phyloP scores from a whole-genome alignment of 768 basidiomycete genomes.

The Hemileccinum impolitum region DNA sequence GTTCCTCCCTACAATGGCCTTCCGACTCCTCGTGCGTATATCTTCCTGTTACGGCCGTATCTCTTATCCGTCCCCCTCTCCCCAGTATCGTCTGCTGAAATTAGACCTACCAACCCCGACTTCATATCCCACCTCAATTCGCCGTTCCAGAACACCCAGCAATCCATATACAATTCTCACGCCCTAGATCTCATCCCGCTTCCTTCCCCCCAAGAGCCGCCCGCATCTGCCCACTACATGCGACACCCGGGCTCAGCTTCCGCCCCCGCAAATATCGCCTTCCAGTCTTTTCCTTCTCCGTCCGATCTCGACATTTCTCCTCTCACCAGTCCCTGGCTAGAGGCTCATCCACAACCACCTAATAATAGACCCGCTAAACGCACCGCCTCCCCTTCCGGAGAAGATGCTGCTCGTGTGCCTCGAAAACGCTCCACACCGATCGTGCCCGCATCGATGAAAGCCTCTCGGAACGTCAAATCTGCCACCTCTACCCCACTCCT shows the following conservation, averaged over 20 bases:
- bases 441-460: slow-evolving; percentile 19
- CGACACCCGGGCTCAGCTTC: slow-evolving; percentile 48
- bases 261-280: slow-evolving; percentile 73
- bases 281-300: slow-evolving; percentile 48
- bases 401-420: slow-evolving; percentile 44
- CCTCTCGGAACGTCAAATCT: slow-evolving; percentile 38
- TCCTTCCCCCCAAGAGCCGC: slow-evolving; percentile 29
- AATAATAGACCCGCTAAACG: slow-evolving; percentile 42
- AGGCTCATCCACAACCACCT: slow-evolving; percentile 45
- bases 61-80: slow-evolving; percentile 12
- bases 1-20: slow-evolving; percentile 45
- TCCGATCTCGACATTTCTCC: slow-evolving; percentile 72
- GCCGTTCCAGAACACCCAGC: slow-evolving; percentile 34
- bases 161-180: slow-evolving; percentile 26
- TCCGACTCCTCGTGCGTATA: slow-evolving; percentile 62
- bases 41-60: slow-evolving; percentile 6
- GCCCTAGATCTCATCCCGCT: slow-evolving; percentile 25
- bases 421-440: slow-evolving; percentile 54
- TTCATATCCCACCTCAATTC: slow-evolving; percentile 64
- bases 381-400: slow-evolving; percentile 52
- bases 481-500: slow-evolving; percentile 60
- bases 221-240: slow-evolving; percentile 27
- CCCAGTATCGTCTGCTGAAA: slow-evolving; percentile 61
- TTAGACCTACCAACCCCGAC: slow-evolving; percentile 56
- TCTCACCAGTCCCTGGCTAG: slow-evolving; percentile 78